Evolutionary conservation across 768 basidiomycete genomes (phyloP), one percentile per base, ranked within the genome.

Genomic region (Auricularia sp.): DNA sequence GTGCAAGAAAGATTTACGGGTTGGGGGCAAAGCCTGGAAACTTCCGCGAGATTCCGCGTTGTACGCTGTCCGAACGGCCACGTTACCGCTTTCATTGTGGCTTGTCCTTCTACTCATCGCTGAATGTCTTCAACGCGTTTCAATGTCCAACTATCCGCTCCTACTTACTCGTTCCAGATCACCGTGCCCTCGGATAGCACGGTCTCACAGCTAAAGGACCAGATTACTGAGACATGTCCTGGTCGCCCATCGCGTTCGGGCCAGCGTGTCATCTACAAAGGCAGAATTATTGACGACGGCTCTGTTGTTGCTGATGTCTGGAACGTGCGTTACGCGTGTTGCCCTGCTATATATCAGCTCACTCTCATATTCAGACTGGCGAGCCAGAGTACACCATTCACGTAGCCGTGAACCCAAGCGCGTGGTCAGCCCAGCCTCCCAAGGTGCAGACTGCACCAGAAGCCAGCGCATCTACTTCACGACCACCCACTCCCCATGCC

Each of bases 341-440:
- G 7, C 61, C 36, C 29, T 53, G 33, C 44, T 35, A 61, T 61
- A 8, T 59, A 29, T 10, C 34, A 65, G 33, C 61, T 65, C 51
- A 61, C 60, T 42, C 67, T 66, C 62, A 64, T 42, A 65, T 14
- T 2, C 21, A n/a, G 3, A 21, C 5, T 23, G 29, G 21, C 14
- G 62, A 54, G 53, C 60, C 23, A 16, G 29, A 53, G 10, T 23
- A 60, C 51, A 36, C 14, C 8, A 77, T 91, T 53, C 90, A 91
- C 74, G 78, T 92, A 23, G 86, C 88, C 14, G 89, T 92, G n/a
- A 86, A 87, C 71, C 87, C 88, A 29, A 87, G 87, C 34, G 87
- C 87, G 62, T 92, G 90, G 90, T 78, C 80, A 47, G 74, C 79
- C 29, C 66, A 74, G 12, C 86, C 87, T 34, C 86, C 83, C 12